Evolutionary conservation across 169 alveolate species (phyloP).

Genomic region (Plasmodium blacklocki): DNA sequence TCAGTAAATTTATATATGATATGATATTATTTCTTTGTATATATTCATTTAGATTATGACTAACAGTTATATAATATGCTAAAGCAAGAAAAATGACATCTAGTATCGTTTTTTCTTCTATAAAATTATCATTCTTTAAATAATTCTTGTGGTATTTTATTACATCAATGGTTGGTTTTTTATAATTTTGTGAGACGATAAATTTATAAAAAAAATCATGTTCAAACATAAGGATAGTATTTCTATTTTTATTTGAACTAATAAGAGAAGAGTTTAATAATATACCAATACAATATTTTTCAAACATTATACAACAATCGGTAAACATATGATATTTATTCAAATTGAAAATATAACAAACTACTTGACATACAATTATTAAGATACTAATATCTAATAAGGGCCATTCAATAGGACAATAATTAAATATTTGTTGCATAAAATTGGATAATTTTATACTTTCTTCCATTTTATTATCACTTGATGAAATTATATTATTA

Average conservation of each 20-base stretch:
- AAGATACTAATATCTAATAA: slow-evolving; percentile 53
- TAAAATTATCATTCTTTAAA: slow-evolving; percentile 50
- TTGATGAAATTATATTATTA: background rate
- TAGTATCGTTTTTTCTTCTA: slow-evolving; percentile 58
- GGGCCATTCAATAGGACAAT: slow-evolving; percentile 68
- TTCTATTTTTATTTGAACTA: slow-evolving; percentile 33
- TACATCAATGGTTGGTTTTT: background rate
- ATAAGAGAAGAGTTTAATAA: slow-evolving; percentile 64
- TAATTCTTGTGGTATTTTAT: slow-evolving; percentile 26
- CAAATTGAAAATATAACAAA: slow-evolving; percentile 45
- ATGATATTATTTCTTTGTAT: slow-evolving; percentile 25
- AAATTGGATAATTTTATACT: slow-evolving; percentile 8
- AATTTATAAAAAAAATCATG: slow-evolving; percentile 55
- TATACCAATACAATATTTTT: slow-evolving; percentile 58
- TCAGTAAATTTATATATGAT: slow-evolving; percentile 28
- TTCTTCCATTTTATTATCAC: background rate
- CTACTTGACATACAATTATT: slow-evolving; percentile 57
- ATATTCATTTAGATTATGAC: slow-evolving; percentile 51
- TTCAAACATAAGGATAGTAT: slow-evolving; percentile 55
- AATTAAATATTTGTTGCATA: slow-evolving; percentile 44
- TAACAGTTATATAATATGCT: slow-evolving; percentile 57
- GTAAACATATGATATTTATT: slow-evolving; percentile 30
- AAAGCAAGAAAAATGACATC: slow-evolving; percentile 61
- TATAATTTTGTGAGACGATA: background rate
- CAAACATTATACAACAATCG: slow-evolving; percentile 34